Base-by-base conservation (phyloP, 1,139 yeast species). In the Hanseniaspora sp. region DNA sequence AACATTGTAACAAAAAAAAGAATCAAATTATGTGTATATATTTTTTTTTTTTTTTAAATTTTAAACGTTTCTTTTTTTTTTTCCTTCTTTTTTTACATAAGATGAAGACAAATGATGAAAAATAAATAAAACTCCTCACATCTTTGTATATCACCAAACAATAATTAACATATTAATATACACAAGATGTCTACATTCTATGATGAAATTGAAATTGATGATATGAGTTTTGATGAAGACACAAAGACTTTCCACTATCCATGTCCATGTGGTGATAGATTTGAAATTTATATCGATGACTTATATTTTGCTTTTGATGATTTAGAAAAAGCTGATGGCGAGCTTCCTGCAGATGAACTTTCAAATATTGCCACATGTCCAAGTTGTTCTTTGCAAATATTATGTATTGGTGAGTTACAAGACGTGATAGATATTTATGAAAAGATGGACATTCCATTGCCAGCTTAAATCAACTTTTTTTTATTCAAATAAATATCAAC, bases 261-360 rank as follows among this genome's bases (percentile, higher is more conserved):
- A 5, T 92, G 98, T 73, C 99, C 99, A 0, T 92, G 98, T 69
- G 98, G 98, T 33, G 99, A 94, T 69, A 75, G 82, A 63, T 92
- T 92, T 69, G 95, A 94, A 66, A 85, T 92, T 45, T 74, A 80
- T 37, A 74, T 92, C 54, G 95, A 84, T 62, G 98, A 94, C 65
- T 73, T 94, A 68, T 74, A 75, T 58, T 96, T 88, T 61, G 98
- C 96, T 6, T 95, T 86, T 62, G 92, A 87, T 59, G 56, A 51
- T n/a, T 15, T 51, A 8, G 53, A 51, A 29, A 41, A 51, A 31
- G 43, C 48, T 12, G 46, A 29, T n/a, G 53, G 53, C 5, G 53
- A 51, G 9, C 53, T 51, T 33, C 44, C 53, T 17, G 48, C 53
- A 4, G 53, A 51, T 31, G 53, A 51, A 15, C 31, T 51, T 15